Conservation (phyloP, 164 flowering plant species). For the Berberis thunbergii region DNA sequence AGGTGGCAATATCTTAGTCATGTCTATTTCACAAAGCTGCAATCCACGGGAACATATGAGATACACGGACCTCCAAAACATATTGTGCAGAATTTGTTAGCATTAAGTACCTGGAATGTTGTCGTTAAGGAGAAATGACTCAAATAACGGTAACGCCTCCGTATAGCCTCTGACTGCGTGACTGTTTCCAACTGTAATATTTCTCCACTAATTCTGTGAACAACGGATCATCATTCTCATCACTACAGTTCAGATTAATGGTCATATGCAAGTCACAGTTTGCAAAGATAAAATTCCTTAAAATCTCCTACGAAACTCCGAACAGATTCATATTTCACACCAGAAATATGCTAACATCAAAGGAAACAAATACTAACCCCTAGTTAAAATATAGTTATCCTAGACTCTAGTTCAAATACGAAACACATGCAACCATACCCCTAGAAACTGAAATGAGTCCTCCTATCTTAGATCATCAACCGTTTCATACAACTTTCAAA, state of each 20-base stretch:
- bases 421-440: too few relatives aligned
- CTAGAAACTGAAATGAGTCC: neutral
- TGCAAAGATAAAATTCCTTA: neutral
- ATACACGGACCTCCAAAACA: neutral
- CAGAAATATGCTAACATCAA: too few relatives aligned
- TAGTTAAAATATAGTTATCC: too few relatives aligned
- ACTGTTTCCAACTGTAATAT: constrained; percentile 77
- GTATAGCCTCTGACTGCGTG: constrained; percentile 76
- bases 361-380: too few relatives aligned
- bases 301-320: too few relatives aligned
- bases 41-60: neutral
- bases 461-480: neutral
- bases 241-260: neutral
- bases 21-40: constrained; percentile 93
- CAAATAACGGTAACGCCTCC: constrained; percentile 81
- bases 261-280: neutral
- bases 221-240: constrained; percentile 3
- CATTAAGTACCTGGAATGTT: constrained; percentile 56
- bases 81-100: neutral
- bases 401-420: too few relatives aligned
- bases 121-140: constrained; percentile 94
- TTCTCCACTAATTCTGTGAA: constrained; percentile 65
- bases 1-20: constrained; percentile 50
- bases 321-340: too few relatives aligned
- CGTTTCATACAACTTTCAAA: too few relatives aligned